phyloP scores from a whole-genome alignment of 805 yeast species.

The Wickerhamiella shivajii region DNA sequence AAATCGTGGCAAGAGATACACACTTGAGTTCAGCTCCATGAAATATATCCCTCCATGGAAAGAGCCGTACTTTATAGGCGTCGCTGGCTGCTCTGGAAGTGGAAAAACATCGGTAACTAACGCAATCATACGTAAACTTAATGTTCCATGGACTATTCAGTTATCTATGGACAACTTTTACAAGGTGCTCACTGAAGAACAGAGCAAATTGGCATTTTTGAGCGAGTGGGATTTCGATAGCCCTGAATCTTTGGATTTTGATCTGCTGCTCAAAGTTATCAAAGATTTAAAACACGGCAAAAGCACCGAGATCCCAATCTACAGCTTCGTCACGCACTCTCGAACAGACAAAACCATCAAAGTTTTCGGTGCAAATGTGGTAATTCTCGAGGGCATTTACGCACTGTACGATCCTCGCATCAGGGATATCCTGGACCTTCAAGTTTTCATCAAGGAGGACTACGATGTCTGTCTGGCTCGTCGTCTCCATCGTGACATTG shows the following conservation, averaged over 20 bases:
- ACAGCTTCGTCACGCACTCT: slow-evolving; percentile 49
- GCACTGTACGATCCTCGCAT: slow-evolving; percentile 61
- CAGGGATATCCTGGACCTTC: slow-evolving; percentile 64
- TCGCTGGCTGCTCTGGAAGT: slow-evolving; percentile 77
- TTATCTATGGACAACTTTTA: slow-evolving; percentile 86
- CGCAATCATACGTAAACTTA: slow-evolving; percentile 53
- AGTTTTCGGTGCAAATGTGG: slow-evolving; percentile 87
- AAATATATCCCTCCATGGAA: slow-evolving; percentile 74
- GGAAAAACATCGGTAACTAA: slow-evolving; percentile 92
- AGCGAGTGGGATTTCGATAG: slow-evolving; percentile 74
- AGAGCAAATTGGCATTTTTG: slow-evolving; percentile 46
- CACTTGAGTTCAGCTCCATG: slow-evolving; percentile 4
- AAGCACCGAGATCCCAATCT: slow-evolving; percentile 49
- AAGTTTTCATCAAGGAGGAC: slow-evolving; percentile 86
- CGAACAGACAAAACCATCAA: slow-evolving; percentile 53
- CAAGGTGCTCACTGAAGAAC: slow-evolving; percentile 50
- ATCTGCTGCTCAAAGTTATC: slow-evolving; percentile 49
- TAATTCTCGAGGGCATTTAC: slow-evolving; percentile 82
- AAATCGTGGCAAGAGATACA: too few species aligned
- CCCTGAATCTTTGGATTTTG: slow-evolving; percentile 75
- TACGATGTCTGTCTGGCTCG: slow-evolving; percentile 85
- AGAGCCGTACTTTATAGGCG: slow-evolving; percentile 63
- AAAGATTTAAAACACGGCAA: slow-evolving; percentile 53
- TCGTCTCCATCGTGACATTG: slow-evolving; percentile 72
- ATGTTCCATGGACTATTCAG: slow-evolving; percentile 80